A percentile compares a stretch with the other conserved stretches of the same genome.
Evolutionary conservation across 495 filamentous ascomycete genomes (phyloP).

Genomic region (Penicillium subrubescens): DNA sequence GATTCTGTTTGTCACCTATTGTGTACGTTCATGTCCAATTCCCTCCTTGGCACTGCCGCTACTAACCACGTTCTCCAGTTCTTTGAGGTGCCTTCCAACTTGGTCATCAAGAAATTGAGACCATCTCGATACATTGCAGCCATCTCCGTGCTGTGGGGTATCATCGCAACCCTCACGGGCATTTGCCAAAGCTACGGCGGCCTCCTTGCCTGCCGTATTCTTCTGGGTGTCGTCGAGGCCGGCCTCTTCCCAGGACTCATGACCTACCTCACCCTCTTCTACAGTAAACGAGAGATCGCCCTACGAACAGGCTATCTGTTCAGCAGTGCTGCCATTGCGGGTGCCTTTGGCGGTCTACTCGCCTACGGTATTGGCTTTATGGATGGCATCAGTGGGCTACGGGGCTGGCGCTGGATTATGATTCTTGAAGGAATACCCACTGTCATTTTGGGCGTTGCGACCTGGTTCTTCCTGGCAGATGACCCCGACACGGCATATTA

Average conservation of each 20-base stretch:
- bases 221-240: slow-evolving; percentile 59
- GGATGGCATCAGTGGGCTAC: slow-evolving; percentile 63
- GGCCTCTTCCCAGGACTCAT: slow-evolving; percentile 59
- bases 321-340: slow-evolving; percentile 72
- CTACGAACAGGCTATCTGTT: slow-evolving; percentile 77
- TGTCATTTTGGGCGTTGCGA: slow-evolving; percentile 59
- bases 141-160: slow-evolving; percentile 66
- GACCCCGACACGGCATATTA: slow-evolving; percentile 63
- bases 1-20: slow-evolving; percentile 73
- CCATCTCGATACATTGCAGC: slow-evolving; percentile 70
- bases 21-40: slow-evolving; percentile 36
- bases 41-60: not conserved
- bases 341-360: slow-evolving; percentile 74
- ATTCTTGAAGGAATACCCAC: slow-evolving; percentile 76
- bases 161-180: slow-evolving; percentile 70
- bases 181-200: slow-evolving; percentile 60
- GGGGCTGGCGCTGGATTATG: slow-evolving; percentile 58
- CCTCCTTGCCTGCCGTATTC: slow-evolving; percentile 55
- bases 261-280: slow-evolving; percentile 75
- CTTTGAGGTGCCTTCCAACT: slow-evolving; percentile 60
- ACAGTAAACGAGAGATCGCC: slow-evolving; percentile 72
- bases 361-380: slow-evolving; percentile 75
- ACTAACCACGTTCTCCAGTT: slow-evolving; percentile 23
- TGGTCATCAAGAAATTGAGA: slow-evolving; percentile 79
- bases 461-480: slow-evolving; percentile 68